Conservation (phyloP, 163 green algal species). For the Dunaliella salina region DNA sequence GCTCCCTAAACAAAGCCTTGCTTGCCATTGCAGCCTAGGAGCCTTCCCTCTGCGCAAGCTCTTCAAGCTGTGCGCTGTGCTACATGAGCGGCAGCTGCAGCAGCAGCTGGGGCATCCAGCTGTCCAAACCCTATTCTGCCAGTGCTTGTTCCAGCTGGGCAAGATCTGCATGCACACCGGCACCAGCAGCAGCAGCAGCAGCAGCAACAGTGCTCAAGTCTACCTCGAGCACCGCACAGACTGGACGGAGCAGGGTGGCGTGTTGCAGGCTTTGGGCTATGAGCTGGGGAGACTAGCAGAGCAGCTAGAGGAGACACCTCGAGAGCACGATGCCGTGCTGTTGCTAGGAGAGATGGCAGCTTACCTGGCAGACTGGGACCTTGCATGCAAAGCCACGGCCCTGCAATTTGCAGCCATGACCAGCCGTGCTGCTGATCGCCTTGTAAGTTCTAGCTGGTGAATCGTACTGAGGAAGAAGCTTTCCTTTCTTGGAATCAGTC, state of each 20-base stretch:
- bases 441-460: not conserved
- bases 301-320: slow-evolving; percentile 25
- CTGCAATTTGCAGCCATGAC: slow-evolving; percentile 44
- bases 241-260: slow-evolving; percentile 15
- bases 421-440: slow-evolving; percentile 23
- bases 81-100: slow-evolving; percentile 21
- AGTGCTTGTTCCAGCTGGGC: slow-evolving; percentile 47
- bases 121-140: slow-evolving; percentile 29
- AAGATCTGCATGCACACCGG: not conserved
- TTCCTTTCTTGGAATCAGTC: no score
- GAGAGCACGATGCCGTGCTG: slow-evolving; percentile 29
- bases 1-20: no score
- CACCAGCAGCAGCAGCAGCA: slow-evolving; percentile 8
- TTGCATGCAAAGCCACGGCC: slow-evolving; percentile 13
- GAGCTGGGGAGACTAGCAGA: slow-evolving; percentile 30
- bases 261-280: slow-evolving; percentile 22
- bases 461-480: no score
- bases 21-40: slow-evolving; percentile 25
- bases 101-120: slow-evolving; percentile 23
- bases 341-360: slow-evolving; percentile 29
- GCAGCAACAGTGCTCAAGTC: not conserved
- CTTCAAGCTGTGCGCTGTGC: slow-evolving; percentile 25
- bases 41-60: slow-evolving; percentile 46
- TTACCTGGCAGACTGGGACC: slow-evolving; percentile 44
- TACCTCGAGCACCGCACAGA: slow-evolving; percentile 26